Evolutionary conservation across 148 eudicot genomes (phyloP).

Genomic region (Camellia japonica): DNA sequence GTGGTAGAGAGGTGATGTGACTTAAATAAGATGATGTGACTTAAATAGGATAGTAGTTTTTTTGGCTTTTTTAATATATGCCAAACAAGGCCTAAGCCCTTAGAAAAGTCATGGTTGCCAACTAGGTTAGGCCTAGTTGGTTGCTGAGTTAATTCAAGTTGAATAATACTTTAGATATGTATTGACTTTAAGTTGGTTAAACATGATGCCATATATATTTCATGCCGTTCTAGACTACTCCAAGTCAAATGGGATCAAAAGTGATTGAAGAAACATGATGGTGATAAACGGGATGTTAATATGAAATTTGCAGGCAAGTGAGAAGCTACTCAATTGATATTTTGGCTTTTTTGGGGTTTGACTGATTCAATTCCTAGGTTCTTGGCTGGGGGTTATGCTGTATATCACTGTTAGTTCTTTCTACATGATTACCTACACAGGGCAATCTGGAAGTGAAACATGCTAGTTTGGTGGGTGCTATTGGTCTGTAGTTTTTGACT

Average conservation of each 20-base stretch:
- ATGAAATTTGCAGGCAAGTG: neutral
- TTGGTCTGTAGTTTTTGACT: neutral
- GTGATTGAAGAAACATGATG: neutral
- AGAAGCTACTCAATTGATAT: neutral
- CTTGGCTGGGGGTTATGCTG: neutral
- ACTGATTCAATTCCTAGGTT: neutral
- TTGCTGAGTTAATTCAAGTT: too few relatives aligned
- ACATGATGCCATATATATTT: too few relatives aligned
- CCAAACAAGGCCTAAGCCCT: too few relatives aligned
- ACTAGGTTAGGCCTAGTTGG: too few relatives aligned
- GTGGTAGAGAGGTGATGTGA: too few relatives aligned
- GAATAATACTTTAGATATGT: too few relatives aligned
- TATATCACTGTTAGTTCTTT: neutral
- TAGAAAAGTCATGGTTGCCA: too few relatives aligned
- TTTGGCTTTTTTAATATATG: too few relatives aligned
- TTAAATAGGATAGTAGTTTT: too few relatives aligned
- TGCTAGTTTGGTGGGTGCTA: neutral
- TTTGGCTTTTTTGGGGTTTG: neutral
- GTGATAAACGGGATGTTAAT: neutral
- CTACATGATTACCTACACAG: neutral
- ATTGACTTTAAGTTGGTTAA: too few relatives aligned
- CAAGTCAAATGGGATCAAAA: neutral
- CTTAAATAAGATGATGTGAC: too few relatives aligned
- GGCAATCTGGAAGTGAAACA: neutral
- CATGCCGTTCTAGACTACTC: neutral